Base-by-base conservation (phyloP, 768 basidiomycete genomes). In the Podaxis pistillaris region DNA sequence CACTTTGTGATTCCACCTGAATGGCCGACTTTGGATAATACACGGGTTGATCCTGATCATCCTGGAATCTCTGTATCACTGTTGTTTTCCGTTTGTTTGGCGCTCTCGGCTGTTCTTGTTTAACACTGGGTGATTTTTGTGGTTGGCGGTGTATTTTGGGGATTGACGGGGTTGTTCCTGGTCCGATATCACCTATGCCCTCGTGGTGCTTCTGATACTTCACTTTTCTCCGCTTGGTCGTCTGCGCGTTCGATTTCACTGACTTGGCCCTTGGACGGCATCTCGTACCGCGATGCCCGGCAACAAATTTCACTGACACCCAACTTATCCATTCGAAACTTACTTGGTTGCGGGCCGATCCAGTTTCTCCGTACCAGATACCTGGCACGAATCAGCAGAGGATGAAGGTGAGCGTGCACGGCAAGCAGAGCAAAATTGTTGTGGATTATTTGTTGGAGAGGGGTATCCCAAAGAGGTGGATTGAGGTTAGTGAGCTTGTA, bases 381-480 rank as follows among this genome's bases (percentile, higher is more conserved):
- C 41, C 53, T 4, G 60, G 60, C 1, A 62, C 58, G 5, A 50
- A 17, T 15, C 58, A 55, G 15, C 60, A 83, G 1, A 83, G 83
- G 1, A 67, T 83, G 57, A 91, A 95, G 68, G 86, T 97, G 8
- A 77, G 90, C 64, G 88, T 96, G 0, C 95, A 96, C 69, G 95
- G 95, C 1, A 91, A 90, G 64, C 94, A 96, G 68, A 78, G 80
- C 19, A 81, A 83, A 65, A 75, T 78, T 2, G 88, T 94, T 11
- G 76, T 81, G 9, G 89, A 91, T 4, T 82, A 93, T 63, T 71
- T 97, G 44, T 71, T 83, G 2, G 80, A 76, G 24, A 85, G 83
- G 65, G 93, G 94, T 0, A 83, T 96, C 36, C 92, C 93, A 28
- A 91, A 89, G 77, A 81, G 81, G 68, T 96, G 91, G 91, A 89